Evolutionary conservation across 495 filamentous ascomycete species (phyloP).

Genomic region (Penicillium bialowiezense): DNA sequence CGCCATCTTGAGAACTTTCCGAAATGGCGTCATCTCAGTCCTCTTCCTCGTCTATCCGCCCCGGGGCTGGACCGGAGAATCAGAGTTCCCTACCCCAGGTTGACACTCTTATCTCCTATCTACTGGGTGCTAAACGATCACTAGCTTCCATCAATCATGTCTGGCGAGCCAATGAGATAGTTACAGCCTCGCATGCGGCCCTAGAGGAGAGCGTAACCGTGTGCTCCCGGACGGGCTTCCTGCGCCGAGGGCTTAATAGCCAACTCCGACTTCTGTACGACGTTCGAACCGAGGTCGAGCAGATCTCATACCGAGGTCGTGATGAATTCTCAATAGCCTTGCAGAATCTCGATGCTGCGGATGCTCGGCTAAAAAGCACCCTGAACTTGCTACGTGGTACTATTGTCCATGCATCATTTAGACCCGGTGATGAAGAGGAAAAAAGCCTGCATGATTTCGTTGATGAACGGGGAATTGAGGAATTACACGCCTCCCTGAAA

Average conservation of each 20-base stretch:
- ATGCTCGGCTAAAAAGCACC: conserved; percentile 67
- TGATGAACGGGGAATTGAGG: conserved; percentile 74
- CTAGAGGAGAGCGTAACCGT: conserved; percentile 80
- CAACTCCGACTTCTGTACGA: conserved; percentile 68
- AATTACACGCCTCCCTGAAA: conserved; percentile 63
- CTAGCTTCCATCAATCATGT: conserved; percentile 84
- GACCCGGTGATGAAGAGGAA: conserved; percentile 61
- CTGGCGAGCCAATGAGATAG: conserved; percentile 83
- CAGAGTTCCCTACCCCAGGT: conserved; percentile 40
- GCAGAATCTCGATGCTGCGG: conserved; percentile 68
- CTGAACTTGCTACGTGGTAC: conserved; percentile 68
- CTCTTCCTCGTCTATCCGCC: conserved; percentile 22
- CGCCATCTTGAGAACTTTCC: neutral
- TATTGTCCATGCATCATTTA: conserved; percentile 69
- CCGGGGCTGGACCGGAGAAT: conserved; percentile 12
- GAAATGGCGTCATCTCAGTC: conserved; percentile 37
- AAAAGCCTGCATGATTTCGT: conserved; percentile 87
- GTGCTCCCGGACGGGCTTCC: conserved; percentile 71
- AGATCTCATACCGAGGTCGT: conserved; percentile 48
- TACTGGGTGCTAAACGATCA: conserved; percentile 85
- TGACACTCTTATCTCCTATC: conserved; percentile 74
- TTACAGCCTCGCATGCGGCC: conserved; percentile 68
- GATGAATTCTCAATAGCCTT: conserved; percentile 63
- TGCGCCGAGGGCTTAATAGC: conserved; percentile 67
- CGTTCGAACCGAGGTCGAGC: conserved; percentile 60